These are phyloP conservation scores for Aspergillus felis DNA, from an alignment of 2,329 filamentous ascomycete species.

Conservation along the genomic window DNA sequence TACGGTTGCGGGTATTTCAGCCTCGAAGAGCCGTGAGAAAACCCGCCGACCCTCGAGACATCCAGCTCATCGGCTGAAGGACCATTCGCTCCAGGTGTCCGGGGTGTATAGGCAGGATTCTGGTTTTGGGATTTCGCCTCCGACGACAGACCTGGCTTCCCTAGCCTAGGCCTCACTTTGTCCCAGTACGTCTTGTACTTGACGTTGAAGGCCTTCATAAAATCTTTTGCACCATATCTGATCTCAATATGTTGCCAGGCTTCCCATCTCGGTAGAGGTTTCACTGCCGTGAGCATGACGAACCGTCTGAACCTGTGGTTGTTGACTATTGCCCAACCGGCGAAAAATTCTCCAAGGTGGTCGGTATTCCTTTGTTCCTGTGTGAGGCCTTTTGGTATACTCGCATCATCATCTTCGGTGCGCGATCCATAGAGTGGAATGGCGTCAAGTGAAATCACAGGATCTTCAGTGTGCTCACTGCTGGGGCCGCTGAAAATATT, in stretches of 20 bases:
- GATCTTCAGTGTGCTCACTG: constrained; percentile 21
- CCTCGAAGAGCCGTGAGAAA: neutral
- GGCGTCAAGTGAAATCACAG: constrained; percentile 25
- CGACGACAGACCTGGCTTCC: neutral
- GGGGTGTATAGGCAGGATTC: constrained; percentile 10
- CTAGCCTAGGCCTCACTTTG: constrained; percentile 2
- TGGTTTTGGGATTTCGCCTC: neutral
- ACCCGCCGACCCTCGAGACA: neutral
- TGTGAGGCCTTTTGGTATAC: constrained; percentile 22
- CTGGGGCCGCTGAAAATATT: constrained; percentile 20
- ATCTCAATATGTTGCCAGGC: constrained; percentile 28
- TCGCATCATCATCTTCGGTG: constrained; percentile 17
- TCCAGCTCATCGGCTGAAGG: neutral
- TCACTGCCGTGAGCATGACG: constrained; percentile 22
- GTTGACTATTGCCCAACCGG: constrained; percentile 34
- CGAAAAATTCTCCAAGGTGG: constrained; percentile 37
- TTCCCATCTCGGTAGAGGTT: constrained; percentile 24
- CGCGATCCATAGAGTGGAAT: constrained; percentile 28
- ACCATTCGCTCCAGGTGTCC: constrained; percentile 6
- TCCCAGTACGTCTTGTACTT: constrained; percentile 11
- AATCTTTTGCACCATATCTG: constrained; percentile 7
- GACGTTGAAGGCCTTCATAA: constrained; percentile 12
- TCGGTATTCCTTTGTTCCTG: constrained; percentile 31
- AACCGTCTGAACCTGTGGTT: constrained; percentile 30
- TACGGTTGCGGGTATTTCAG: constrained; percentile 14